phyloP scores from a whole-genome alignment of 176 grass and related monocot genomes.

The Phragmites australis region DNA sequence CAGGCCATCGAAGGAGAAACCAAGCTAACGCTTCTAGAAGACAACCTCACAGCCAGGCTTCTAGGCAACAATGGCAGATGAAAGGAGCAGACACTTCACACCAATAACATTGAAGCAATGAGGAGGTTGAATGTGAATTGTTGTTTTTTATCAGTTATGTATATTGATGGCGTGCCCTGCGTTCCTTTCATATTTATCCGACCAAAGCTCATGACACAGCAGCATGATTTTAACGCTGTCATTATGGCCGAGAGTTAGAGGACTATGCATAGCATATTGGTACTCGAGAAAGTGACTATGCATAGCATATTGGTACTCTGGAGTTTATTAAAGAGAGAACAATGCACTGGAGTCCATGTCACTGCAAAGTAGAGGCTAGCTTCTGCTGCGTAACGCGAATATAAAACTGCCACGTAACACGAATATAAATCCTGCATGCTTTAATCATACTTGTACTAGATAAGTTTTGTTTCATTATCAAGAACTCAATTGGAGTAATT shows the following conservation, averaged over 20 bases:
- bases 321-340: not conserved
- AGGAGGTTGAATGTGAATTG: not conserved
- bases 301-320: no score
- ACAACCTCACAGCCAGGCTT: constrained; percentile 34
- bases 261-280: not conserved
- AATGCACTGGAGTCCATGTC: not conserved
- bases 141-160: not conserved
- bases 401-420: not conserved
- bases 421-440: not conserved
- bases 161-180: not conserved
- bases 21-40: constrained; percentile 47
- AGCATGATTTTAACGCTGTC: not conserved
- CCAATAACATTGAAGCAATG: constrained; percentile 38
- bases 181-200: not conserved
- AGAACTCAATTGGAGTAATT: no score
- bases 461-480: not conserved
- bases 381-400: not conserved
- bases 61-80: constrained; percentile 65
- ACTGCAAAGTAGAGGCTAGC: not conserved
- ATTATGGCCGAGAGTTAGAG: not conserved
- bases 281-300: not conserved
- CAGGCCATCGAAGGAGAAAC: constrained; percentile 48
- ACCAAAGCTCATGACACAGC: not conserved
- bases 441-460: not conserved
- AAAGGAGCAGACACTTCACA: constrained; percentile 52